Conservation (phyloP, 1,284 basidiomycete species). For the Schizophyllum amplum region DNA sequence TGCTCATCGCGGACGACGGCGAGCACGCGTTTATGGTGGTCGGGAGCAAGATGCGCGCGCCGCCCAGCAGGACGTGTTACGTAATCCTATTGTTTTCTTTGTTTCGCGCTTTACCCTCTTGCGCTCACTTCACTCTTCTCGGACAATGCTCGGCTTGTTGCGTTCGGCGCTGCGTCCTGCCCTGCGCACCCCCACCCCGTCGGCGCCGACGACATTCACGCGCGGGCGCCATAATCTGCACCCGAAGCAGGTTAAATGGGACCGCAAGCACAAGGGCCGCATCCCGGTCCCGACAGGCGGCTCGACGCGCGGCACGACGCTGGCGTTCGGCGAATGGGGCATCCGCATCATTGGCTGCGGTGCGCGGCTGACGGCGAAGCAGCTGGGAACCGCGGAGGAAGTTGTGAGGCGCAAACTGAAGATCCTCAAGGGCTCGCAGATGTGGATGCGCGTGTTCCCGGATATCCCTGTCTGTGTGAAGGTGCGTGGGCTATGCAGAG, state of each 20-base stretch:
- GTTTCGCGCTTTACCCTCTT: background rate
- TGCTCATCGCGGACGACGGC: conserved; percentile 31
- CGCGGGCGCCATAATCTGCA: conserved; percentile 57
- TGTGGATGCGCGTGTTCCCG: conserved; percentile 89
- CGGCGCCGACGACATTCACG: conserved; percentile 52
- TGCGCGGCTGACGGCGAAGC: conserved; percentile 83
- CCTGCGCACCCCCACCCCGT: conserved; percentile 37
- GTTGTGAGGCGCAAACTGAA: conserved; percentile 91
- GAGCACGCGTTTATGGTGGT: background rate
- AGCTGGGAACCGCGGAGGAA: conserved; percentile 81
- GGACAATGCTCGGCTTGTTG: background rate
- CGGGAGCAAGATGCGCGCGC: background rate
- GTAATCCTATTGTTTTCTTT: background rate
- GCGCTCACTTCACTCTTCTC: background rate
- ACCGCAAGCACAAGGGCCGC: conserved; percentile 84
- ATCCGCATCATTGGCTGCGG: conserved; percentile 83
- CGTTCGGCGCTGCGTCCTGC: background rate
- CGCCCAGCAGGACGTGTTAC: background rate
- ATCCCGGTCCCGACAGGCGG: conserved; percentile 83
- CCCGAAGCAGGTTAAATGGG: conserved; percentile 73
- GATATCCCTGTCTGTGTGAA: conserved; percentile 98
- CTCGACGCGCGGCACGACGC: conserved; percentile 88
- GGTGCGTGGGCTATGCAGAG: conserved; percentile 33
- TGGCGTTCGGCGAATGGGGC: conserved; percentile 89
- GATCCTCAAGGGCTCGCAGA: conserved; percentile 82